Evolutionary conservation across 1,139 yeast genomes (phyloP), one percentile per base, ranked within the genome.

Genomic region (Candida sp.): DNA sequence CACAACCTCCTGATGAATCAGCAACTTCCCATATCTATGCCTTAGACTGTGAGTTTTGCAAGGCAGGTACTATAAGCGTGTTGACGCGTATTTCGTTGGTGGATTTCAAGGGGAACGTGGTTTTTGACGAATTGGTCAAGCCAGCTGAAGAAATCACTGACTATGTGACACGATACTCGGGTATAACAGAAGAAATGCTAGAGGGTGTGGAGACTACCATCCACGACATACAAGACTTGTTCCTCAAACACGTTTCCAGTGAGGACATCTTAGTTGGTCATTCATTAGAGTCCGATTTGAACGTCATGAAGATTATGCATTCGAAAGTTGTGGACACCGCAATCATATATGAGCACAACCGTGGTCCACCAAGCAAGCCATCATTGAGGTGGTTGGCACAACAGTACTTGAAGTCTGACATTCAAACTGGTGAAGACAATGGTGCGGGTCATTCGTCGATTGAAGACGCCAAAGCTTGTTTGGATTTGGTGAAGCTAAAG

Each of bases 1-100:
- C 97, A 0, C 56, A 47, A 17, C 42, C 44, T 17, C 85, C 83
- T 55, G 81, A 72, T 3, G 86, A 84, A 0, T 17, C 39, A 3
- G 12, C 17, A 4, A 27, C 33, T 26, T 80, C 87, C 3, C 84
- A 76, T 49, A 84, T 88, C 0, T 90, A 82, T 70, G 96, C 96
- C 0, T 62, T 94, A 25, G 99, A 94, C 69, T 94, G 99, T 72
- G 99, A 94, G 68, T 94, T 94, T 90, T 91, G 97, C 65, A 72
- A 78, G 51, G 72, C 94, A 0, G 81, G 72, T 0, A 57, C 63
- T 2, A 91, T 90, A 0, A 77, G 80, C 44, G 97, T 85, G 3
- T 72, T 93, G 41, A 85, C 98, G 0, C 75, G 98, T 52, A 84
- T 90, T 1, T 89, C 97, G 1, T 60, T 94, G 17, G 79, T 91